Conservation (phyloP, 108 stramenopile species). For the Hondaea fermentalgiana region DNA sequence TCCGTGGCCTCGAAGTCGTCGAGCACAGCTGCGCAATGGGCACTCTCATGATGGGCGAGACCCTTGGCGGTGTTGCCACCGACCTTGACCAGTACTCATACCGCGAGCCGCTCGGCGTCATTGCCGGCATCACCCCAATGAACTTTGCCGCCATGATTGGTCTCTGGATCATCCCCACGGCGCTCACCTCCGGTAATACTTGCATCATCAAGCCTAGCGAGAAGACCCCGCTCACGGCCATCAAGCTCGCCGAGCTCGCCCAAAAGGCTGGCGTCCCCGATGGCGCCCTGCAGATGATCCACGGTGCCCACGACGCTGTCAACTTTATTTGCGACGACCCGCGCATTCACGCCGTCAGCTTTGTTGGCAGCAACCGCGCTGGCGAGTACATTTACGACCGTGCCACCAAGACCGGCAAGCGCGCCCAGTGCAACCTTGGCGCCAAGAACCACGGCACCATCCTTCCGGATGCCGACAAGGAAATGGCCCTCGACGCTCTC, state of each 20-base stretch:
- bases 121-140: slow-evolving; percentile 81
- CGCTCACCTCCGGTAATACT: slow-evolving; percentile 81
- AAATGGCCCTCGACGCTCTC: not conserved
- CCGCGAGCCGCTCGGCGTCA: slow-evolving; percentile 82
- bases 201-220: slow-evolving; percentile 73
- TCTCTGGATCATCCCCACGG: slow-evolving; percentile 87
- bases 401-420: slow-evolving; percentile 67
- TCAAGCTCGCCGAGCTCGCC: slow-evolving; percentile 63
- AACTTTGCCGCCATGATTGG: slow-evolving; percentile 52
- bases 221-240: slow-evolving; percentile 28
- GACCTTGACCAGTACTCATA: slow-evolving; percentile 73
- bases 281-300: slow-evolving; percentile 81
- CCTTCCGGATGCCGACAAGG: slow-evolving; percentile 68
- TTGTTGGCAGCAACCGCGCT: slow-evolving; percentile 77
- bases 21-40: slow-evolving; percentile 58
- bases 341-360: slow-evolving; percentile 75
- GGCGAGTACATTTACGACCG: slow-evolving; percentile 76
- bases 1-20: slow-evolving; percentile 87
- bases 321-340: slow-evolving; percentile 69
- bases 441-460: slow-evolving; percentile 91
- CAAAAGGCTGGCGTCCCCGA: slow-evolving; percentile 76
- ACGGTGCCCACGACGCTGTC: slow-evolving; percentile 71
- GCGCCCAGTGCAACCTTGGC: slow-evolving; percentile 82
- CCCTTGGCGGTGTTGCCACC: slow-evolving; percentile 57
- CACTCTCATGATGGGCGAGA: slow-evolving; percentile 68